phyloP scores from a whole-genome alignment of 2,329 filamentous ascomycete genomes.

The Colletotrichum euphorbiae region DNA sequence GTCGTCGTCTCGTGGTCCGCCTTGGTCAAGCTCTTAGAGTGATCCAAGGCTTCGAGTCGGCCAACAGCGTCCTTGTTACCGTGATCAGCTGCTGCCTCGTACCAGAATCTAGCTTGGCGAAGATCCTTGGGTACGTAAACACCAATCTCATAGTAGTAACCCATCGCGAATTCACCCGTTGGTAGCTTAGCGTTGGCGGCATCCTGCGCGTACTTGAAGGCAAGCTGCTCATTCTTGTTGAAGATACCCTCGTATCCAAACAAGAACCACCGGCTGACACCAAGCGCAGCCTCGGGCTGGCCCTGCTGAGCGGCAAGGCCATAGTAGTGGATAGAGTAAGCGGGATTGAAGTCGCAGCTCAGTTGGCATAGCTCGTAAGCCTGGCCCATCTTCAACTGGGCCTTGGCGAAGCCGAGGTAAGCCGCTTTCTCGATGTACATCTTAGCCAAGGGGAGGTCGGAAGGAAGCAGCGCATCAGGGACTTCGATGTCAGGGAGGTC shows the following conservation, averaged over 20 bases:
- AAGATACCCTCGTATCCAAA: constrained; percentile 95
- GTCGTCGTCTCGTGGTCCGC: constrained; percentile 94
- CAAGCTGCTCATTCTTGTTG: constrained; percentile 93
- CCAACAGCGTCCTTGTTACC: constrained; percentile 90
- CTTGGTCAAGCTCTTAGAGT: constrained; percentile 86
- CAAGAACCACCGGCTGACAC: constrained; percentile 98
- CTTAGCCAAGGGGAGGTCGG: constrained; percentile 78
- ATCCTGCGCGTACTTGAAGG: constrained; percentile 89
- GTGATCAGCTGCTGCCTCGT: constrained; percentile 86
- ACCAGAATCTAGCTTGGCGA: constrained; percentile 87
- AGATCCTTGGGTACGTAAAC: constrained; percentile 90
- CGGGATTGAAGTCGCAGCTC: constrained; percentile 93
- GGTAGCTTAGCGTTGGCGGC: constrained; percentile 84
- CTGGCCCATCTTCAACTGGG: constrained; percentile 96
- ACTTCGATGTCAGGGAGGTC: constrained; percentile 92
- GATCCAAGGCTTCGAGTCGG: constrained; percentile 85
- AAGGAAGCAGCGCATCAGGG: constrained; percentile 75
- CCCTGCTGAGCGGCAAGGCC: constrained; percentile 91
- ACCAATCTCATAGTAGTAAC: constrained; percentile 97
- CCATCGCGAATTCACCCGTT: constrained; percentile 95
- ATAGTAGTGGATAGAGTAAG: constrained; percentile 94
- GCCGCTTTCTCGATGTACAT: constrained; percentile 97
- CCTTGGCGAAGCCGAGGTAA: constrained; percentile 94
- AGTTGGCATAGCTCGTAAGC: constrained; percentile 95
- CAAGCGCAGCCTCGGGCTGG: constrained; percentile 92